A percentile compares a stretch with the other conserved stretches of the same genome.
These are phyloP conservation scores for Medakamo hakoo DNA, from an alignment of 139 green algal species.

Conservation along the genomic window DNA sequence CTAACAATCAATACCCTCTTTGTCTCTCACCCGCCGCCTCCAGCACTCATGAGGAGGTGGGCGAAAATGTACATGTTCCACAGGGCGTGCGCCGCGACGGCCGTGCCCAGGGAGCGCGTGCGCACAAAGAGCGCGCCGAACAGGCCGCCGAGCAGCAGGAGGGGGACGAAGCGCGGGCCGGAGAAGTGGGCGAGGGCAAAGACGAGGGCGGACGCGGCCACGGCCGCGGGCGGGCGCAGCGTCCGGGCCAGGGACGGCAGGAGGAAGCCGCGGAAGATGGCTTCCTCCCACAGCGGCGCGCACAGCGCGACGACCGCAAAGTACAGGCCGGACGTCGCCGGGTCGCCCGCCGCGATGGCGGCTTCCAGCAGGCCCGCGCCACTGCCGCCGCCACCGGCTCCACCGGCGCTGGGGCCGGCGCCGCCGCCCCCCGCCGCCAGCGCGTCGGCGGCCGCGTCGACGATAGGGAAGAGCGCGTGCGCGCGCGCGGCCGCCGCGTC, in stretches of 20 bases:
- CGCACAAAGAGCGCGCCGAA: conserved; percentile 56
- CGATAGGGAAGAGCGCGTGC: conserved; percentile 1
- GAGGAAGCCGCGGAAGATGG: conserved; percentile 89
- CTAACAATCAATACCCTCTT: too few species aligned
- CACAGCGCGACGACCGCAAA: conserved; percentile 57
- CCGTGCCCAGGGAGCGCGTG: conserved; percentile 52
- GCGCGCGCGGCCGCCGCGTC: conserved; percentile 10
- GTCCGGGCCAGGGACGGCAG: conserved; percentile 60
- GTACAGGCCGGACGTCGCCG: conserved; percentile 45
- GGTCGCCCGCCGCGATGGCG: conserved; percentile 1
- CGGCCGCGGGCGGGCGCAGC: conserved; percentile 29
- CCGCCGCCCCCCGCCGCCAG: conserved; percentile 1
- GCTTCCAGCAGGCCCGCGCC: conserved; percentile 14
- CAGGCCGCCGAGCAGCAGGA: conserved; percentile 73
- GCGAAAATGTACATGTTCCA: conserved; percentile 13
- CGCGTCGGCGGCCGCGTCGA: background rate
- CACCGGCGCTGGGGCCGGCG: background rate
- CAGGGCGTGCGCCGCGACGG: conserved; percentile 15
- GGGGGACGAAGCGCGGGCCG: conserved; percentile 58
- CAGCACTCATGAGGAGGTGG: background rate
- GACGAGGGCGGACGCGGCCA: conserved; percentile 33
- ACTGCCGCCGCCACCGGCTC: too few species aligned
- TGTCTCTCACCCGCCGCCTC: background rate
- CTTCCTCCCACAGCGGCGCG: conserved; percentile 86
- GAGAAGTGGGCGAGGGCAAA: conserved; percentile 83